Percentiles rank a stretch among this genome's conserved stretches.
These are phyloP conservation scores for Quercus tomentella DNA, from an alignment of 331 rosid species.

Conservation along the genomic window DNA sequence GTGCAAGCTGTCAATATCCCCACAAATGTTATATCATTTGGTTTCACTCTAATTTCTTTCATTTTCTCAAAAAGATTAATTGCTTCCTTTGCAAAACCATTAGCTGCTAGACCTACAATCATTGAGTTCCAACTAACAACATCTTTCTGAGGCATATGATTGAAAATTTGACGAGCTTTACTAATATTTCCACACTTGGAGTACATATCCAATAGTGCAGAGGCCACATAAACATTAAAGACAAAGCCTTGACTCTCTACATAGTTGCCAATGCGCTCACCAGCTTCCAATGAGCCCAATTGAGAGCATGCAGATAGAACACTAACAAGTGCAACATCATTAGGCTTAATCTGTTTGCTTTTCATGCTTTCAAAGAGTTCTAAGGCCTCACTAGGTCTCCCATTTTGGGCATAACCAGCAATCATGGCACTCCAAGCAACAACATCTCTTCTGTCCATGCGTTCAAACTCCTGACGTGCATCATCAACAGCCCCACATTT, in stretches of 20 bases:
- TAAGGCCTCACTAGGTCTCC: neutral
- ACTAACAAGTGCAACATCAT: neutral
- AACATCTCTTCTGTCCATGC: neutral
- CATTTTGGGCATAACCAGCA: constrained; percentile 2
- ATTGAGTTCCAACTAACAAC: neutral
- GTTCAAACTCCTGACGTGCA: neutral
- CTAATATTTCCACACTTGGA: neutral
- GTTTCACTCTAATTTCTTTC: neutral
- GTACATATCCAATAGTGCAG: neutral
- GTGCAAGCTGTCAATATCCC: neutral
- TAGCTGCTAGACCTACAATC: constrained; percentile 1
- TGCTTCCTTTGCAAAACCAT: neutral
- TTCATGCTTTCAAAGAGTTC: neutral
- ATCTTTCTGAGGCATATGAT: neutral
- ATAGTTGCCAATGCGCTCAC: neutral
- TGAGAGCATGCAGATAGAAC: constrained; percentile 3
- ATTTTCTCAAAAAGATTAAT: neutral
- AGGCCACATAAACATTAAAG: neutral
- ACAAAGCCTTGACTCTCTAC: neutral
- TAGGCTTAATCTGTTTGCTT: neutral
- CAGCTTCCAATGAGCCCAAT: neutral
- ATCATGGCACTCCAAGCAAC: neutral
- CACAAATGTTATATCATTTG: neutral
- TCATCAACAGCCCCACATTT: neutral
- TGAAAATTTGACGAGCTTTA: neutral